Base-by-base conservation (phyloP, 345 rosid genomes). In the Brassica napus region DNA sequence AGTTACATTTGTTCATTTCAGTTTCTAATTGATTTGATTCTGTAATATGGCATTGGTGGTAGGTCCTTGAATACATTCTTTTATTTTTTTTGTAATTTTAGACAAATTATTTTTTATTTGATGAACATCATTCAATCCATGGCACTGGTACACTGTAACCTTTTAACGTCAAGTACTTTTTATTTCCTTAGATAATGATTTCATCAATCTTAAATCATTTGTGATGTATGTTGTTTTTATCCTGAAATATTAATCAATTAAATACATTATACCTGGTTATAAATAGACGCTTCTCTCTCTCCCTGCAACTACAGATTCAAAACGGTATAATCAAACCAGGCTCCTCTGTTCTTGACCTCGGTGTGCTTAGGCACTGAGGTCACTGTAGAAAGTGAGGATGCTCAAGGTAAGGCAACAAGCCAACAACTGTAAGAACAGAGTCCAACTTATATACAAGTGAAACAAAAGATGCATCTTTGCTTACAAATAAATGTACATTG, bases 321-420 rank as follows among this genome's bases (percentile, higher is more conserved):
- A 91, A 63, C 89, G 90, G 82, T 75, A 89, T 84, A 91, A 91
- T 92, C 82, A 86, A 87, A 31, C 88, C 90, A 5, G 93, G 4
- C 34, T 0, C 98, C 6, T 90, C 91, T 74, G 21, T 18, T n/a
- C n/a, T n/a, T n/a, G n/a, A n/a, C n/a, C n/a, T n/a, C n/a, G n/a
- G n/a, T n/a, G n/a, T n/a, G n/a, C n/a, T n/a, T n/a, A n/a, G n/a
- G n/a, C n/a, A n/a, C n/a, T n/a, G n/a, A n/a, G n/a, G n/a, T n/a
- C n/a, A n/a, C 91, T 74, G 21, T 18, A 9, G 98, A 92, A 86
- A 93, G 98, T 26, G 97, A 90, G 83, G 97, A 90, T 78, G 85
- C 80, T 65, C 82, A 85, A 88, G 98, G 98, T 94, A 72, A 49
- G 55, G 55, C 18, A 47, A 12, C 16, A 47, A 4, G 1, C 6